A percentile compares a stretch with the other conserved stretches of the same genome.
phyloP scores from a whole-genome alignment of 1,284 basidiomycete genomes.

The Ustilago shanxiensis region DNA sequence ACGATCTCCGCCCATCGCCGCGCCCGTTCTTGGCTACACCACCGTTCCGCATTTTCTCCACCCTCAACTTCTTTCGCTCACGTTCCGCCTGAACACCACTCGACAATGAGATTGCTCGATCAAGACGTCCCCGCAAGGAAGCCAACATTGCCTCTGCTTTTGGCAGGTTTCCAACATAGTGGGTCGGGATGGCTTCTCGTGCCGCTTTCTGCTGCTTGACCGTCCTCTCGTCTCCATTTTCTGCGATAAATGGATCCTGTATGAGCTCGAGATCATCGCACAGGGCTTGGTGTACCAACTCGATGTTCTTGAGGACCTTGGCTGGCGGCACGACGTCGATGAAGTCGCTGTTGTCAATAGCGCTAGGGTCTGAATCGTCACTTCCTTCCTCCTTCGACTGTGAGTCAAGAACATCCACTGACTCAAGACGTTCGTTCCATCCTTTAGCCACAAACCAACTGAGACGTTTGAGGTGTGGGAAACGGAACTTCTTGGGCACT shows the following conservation, averaged over 20 bases:
- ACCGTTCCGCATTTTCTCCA: constrained; percentile 8
- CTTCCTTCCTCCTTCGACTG: not conserved
- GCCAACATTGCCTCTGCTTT: constrained; percentile 38
- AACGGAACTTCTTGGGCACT: constrained; percentile 94
- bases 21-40: not conserved
- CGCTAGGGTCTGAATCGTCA: not conserved
- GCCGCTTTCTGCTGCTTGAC: constrained; percentile 47
- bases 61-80: not conserved
- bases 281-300: constrained; percentile 33
- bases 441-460: constrained; percentile 69
- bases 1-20: not conserved
- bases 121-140: constrained; percentile 21
- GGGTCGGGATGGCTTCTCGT: constrained; percentile 39
- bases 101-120: constrained; percentile 18
- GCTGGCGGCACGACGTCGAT: constrained; percentile 23
- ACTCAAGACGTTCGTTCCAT: constrained; percentile 49
- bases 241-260: constrained; percentile 30
- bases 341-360: not conserved
- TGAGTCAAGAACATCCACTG: not conserved
- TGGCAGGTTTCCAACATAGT: constrained; percentile 30
- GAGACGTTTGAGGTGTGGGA: constrained; percentile 75
- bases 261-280: constrained; percentile 45
- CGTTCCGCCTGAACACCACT: constrained; percentile 19
- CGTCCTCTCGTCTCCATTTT: constrained; percentile 35
- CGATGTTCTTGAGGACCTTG: constrained; percentile 35